A percentile compares a stretch with the other conserved stretches of the same genome.
These are phyloP conservation scores for Daldinia caldariorum DNA, from an alignment of 495 filamentous ascomycete genomes.

Conservation along the genomic window DNA sequence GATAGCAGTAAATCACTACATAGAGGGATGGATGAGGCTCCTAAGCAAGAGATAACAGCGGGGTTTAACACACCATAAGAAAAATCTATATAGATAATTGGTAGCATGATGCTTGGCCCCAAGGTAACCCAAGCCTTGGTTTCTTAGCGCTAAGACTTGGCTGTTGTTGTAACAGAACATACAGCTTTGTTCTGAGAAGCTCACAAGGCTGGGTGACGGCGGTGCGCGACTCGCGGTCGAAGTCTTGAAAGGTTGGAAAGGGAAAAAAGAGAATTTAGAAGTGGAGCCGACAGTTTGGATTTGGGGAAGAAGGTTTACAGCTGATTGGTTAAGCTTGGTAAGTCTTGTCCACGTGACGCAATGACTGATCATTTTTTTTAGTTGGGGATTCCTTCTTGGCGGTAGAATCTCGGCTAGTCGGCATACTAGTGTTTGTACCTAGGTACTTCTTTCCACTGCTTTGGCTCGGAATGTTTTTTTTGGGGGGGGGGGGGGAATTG, in stretches of 20 bases:
- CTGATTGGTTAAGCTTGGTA: neutral
- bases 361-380: slow-evolving; percentile 15
- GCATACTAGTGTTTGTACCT: slow-evolving; percentile 5
- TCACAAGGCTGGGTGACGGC: slow-evolving; percentile 9
- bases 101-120: slow-evolving; percentile 30
- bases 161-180: too few relatives aligned
- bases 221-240: slow-evolving; percentile 4
- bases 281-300: slow-evolving; percentile 6
- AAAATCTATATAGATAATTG: slow-evolving; percentile 1
- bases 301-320: neutral
- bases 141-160: slow-evolving; percentile 35
- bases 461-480: neutral
- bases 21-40: slow-evolving; percentile 37
- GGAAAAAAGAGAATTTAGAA: slow-evolving; percentile 11
- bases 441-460: neutral
- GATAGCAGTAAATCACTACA: slow-evolving; percentile 11
- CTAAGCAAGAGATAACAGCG: slow-evolving; percentile 22
- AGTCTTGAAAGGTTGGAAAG: slow-evolving; percentile 3
- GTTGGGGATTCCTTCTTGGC: slow-evolving; percentile 32
- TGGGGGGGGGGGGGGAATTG: slow-evolving; percentile 4
- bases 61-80: slow-evolving; percentile 10
- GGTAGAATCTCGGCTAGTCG: slow-evolving; percentile 39
- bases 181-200: slow-evolving; percentile 20
- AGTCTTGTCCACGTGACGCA: slow-evolving; percentile 31
- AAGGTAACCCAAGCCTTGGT: slow-evolving; percentile 36